A percentile compares a stretch with the other conserved stretches of the same genome.
These are phyloP conservation scores for Taphrina wiesneri DNA, from an alignment of 1,139 yeast genomes.

Conservation along the genomic window DNA sequence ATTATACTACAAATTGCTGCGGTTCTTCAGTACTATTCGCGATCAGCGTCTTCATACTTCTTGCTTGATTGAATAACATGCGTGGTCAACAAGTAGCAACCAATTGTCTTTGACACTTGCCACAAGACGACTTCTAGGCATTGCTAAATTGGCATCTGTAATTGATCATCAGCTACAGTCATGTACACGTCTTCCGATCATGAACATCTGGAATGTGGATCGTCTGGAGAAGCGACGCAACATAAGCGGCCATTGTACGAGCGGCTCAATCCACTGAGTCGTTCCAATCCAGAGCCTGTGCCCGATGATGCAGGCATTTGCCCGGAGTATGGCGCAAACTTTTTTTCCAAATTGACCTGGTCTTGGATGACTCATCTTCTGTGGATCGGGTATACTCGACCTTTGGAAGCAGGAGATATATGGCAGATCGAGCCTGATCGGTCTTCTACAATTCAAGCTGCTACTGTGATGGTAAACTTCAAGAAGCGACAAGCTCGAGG, in stretches of 20 bases:
- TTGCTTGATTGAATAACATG: too few species aligned
- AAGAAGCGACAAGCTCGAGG: slow-evolving; percentile 46
- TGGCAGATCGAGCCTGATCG: slow-evolving; percentile 55
- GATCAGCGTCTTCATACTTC: too few species aligned
- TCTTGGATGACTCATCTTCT: slow-evolving; percentile 91
- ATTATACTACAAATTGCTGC: too few species aligned
- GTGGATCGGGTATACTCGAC: slow-evolving; percentile 73
- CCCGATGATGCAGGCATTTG: slow-evolving; percentile 23
- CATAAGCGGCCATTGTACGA: background rate
- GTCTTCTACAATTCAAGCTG: slow-evolving; percentile 51
- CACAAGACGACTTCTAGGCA: too few species aligned
- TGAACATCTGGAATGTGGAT: background rate
- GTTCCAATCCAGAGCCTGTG: slow-evolving; percentile 28
- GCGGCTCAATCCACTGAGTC: slow-evolving; percentile 24
- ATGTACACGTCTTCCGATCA: background rate
- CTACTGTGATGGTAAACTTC: slow-evolving; percentile 49
- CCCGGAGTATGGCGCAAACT: slow-evolving; percentile 55
- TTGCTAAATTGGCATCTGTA: too few species aligned
- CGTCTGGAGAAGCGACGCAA: background rate
- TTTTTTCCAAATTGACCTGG: slow-evolving; percentile 77
- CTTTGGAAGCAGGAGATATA: slow-evolving; percentile 64
- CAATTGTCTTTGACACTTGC: too few species aligned
- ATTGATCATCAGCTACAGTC: background rate
- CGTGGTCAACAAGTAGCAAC: too few species aligned
- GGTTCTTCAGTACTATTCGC: too few species aligned